phyloP scores from a whole-genome alignment of 768 basidiomycete genomes.

The Mycena latifolia region DNA sequence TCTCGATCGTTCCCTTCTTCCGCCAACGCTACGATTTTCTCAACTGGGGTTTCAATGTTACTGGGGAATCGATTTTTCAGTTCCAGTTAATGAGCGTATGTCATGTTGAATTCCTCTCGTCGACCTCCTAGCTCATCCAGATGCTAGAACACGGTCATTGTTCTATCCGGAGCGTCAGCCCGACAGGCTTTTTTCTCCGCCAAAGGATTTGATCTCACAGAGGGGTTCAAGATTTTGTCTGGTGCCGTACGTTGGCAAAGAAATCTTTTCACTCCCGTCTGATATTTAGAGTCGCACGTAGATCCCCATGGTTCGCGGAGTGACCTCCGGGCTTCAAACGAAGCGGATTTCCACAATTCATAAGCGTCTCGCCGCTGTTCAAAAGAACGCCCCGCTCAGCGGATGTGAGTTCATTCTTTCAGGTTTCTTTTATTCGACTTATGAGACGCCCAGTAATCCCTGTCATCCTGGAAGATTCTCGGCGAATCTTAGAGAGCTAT shows the following conservation, averaged over 20 bases:
- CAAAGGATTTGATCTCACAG: constrained; percentile 79
- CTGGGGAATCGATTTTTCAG: constrained; percentile 75
- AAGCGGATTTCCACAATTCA: constrained; percentile 75
- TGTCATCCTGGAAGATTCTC: constrained; percentile 73
- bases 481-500: constrained; percentile 73
- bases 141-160: constrained; percentile 77
- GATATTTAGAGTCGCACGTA: constrained; percentile 43
- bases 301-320: constrained; percentile 83
- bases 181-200: constrained; percentile 78
- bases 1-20: constrained; percentile 77
- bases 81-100: constrained; percentile 75
- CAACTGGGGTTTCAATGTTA: constrained; percentile 76
- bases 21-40: constrained; percentile 78
- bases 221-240: constrained; percentile 84
- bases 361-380: constrained; percentile 74
- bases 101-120: constrained; percentile 20
- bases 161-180: constrained; percentile 80
- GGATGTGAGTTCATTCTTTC: constrained; percentile 59
- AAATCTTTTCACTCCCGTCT: constrained; percentile 34
- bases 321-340: constrained; percentile 77
- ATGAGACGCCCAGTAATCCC: constrained; percentile 67
- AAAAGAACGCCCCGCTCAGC: constrained; percentile 71
- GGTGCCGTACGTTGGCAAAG: constrained; percentile 69
- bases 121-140: constrained; percentile 34
- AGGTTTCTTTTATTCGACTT: constrained; percentile 28